Evolutionary conservation across 1,139 yeast species (phyloP), one percentile per base, ranked within the genome.

Genomic region (Suhomyces bokatorum): DNA sequence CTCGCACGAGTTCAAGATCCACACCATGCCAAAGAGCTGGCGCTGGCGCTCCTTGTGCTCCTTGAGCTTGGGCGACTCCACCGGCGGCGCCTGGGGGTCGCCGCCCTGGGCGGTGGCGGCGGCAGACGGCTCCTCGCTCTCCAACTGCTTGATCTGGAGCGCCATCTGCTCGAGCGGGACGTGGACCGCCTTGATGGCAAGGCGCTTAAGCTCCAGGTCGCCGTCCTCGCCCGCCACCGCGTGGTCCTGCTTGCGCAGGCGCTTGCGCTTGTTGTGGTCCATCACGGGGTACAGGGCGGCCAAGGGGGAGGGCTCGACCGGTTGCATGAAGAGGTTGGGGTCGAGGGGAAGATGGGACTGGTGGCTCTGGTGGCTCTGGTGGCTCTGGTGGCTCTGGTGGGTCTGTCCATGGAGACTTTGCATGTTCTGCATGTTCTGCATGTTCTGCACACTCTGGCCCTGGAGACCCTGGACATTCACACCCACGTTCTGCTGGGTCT

Each of bases 11-110:
- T 82, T 80, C 62, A 84, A 69, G 31, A 90, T 69, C 89, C 95
- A 87, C 1, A 86, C 79, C 78, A 88, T 78, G 6, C 93, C 96
- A 63, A 87, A 87, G 1, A 87, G 70, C 61, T 87, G 96, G 45
- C 88, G 77, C 53, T 81, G 83, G 46, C 83, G 75, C 53, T 87
- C 95, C 39, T 78, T 78, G 33, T 50, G 48, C 24, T 54, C 57
- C 35, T 47, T 53, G 26, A 46, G 15, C 26, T 48, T 46, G 22
- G 45, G 46, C 13, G 46, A 22, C 17, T 45, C 47, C 6, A 43
- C 37, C 28, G 37, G 24, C 14, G 22, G 32, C 28, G 30, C 14
- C 26, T 12, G 30, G 35, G 24, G 24, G 24, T 20, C 24, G 24
- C 24, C 9, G 24, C 24, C n/a, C n/a, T n/a, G n/a, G n/a, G n/a